These are phyloP conservation scores for rapeseed (Brassica napus) DNA, from an alignment of 345 rosid genomes.

Conservation along the genomic window Da-Ae NC_063451.1:32777001-32777500, in stretches of 20 bases:
- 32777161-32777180: background rate
- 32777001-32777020: constrained; percentile 25
- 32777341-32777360: background rate
- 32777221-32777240: background rate
- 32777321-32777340: background rate
- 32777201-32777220: background rate
- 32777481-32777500: background rate
- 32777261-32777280: too few relatives aligned
- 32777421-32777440: background rate
- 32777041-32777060: too few relatives aligned
- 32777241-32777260: background rate
- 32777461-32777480: background rate
- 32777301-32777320: background rate
- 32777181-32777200: too few relatives aligned
- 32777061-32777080: too few relatives aligned
- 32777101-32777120: too few relatives aligned
- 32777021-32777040: constrained; percentile 24
- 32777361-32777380: background rate
- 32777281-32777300: background rate
- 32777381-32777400: background rate
- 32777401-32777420: background rate
- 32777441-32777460: background rate
- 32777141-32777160: background rate
- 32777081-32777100: too few relatives aligned
- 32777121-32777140: constrained; percentile 16